Evolutionary conservation across 768 basidiomycete species (phyloP).

Genomic region (Auriscalpium microsporum): DNA sequence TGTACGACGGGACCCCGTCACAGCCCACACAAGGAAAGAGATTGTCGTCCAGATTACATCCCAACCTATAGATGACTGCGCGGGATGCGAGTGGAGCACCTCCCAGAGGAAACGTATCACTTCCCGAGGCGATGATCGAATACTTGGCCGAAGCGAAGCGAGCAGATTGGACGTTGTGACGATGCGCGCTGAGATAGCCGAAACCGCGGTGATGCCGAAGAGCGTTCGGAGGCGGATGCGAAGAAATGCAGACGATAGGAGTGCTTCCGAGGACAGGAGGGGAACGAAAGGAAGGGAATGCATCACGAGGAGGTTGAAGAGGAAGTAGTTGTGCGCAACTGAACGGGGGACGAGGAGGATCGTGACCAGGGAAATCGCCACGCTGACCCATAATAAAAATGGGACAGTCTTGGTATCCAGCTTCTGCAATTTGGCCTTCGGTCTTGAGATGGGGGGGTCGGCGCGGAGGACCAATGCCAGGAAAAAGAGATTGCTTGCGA

Average conservation of each 20-base stretch:
- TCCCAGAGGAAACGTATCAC: conserved; percentile 26
- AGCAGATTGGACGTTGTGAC: conserved; percentile 24
- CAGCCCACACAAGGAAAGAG: conserved; percentile 33
- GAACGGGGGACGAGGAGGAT: conserved; percentile 39
- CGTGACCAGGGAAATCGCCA: conserved; percentile 37
- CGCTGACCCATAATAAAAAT: conserved; percentile 31
- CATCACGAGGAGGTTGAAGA: conserved; percentile 52
- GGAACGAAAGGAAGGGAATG: conserved; percentile 50
- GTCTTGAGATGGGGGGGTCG: conserved; percentile 1
- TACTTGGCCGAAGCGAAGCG: conserved; percentile 14
- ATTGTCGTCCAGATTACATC: conserved; percentile 51
- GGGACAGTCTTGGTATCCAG: conserved; percentile 4
- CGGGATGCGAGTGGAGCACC: conserved; percentile 43
- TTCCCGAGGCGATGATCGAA: conserved; percentile 8
- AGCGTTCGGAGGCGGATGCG: conserved; percentile 24
- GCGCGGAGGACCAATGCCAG: conserved; percentile 37
- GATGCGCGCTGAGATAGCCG: conserved; percentile 28
- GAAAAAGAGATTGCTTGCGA: conserved; percentile 57
- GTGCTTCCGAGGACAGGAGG: conserved; percentile 24
- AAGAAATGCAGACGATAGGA: conserved; percentile 6
- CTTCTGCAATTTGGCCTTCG: background rate
- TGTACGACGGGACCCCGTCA: background rate
- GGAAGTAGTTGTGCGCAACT: conserved; percentile 33
- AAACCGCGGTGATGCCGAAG: conserved; percentile 28
- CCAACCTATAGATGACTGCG: conserved; percentile 57